Conservation (phyloP, 306 rosid species). For the Medicago arabica region DNA sequence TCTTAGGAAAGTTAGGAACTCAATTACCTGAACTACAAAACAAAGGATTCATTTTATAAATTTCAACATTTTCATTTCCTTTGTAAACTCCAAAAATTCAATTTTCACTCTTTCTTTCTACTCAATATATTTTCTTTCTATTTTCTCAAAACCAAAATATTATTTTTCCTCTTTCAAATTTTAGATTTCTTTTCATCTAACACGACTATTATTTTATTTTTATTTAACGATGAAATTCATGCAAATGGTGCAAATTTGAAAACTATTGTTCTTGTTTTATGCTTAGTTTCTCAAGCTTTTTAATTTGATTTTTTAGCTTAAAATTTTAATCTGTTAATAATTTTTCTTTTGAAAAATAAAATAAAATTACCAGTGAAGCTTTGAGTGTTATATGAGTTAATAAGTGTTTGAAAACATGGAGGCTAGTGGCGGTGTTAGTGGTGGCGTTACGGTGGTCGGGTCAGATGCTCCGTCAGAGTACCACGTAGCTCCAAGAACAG, state of each 20-base stretch:
- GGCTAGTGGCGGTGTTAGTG: constrained; percentile 73
- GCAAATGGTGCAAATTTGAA: constrained; percentile 40
- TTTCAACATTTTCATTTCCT: constrained; percentile 58
- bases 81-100: constrained; percentile 52
- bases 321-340: constrained; percentile 9
- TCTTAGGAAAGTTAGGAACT: constrained; percentile 69
- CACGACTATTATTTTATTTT: constrained; percentile 10
- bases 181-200: constrained; percentile 42
- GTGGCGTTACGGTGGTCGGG: constrained; percentile 98
- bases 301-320: constrained; percentile 31
- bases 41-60: constrained; percentile 58
- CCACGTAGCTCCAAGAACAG: constrained; percentile 87
- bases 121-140: constrained; percentile 31
- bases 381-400: constrained; percentile 30
- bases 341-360: neutral
- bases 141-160: constrained; percentile 38
- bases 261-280: constrained; percentile 45
- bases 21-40: constrained; percentile 70
- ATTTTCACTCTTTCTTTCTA: constrained; percentile 46
- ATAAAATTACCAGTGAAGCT: neutral
- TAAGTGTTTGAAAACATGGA: constrained; percentile 66
- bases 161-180: constrained; percentile 35
- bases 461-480: constrained; percentile 97
- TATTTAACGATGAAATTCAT: constrained; percentile 18
- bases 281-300: constrained; percentile 32